Evolutionary conservation across 2,329 filamentous ascomycete genomes (phyloP).

Genomic region (Talaromyces islandicus): DNA sequence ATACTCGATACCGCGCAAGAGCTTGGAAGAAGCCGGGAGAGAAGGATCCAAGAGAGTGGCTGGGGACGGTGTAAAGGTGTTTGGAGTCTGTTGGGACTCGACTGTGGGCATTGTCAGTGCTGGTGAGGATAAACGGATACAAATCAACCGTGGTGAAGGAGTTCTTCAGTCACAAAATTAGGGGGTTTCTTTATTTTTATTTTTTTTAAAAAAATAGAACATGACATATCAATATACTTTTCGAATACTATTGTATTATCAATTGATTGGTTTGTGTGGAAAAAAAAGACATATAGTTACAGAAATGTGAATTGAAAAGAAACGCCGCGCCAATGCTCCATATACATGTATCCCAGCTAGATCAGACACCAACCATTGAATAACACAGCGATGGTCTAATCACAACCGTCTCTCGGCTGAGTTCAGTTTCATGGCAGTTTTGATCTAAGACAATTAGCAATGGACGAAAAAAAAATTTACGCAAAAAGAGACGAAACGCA

Average conservation of each 20-base stretch:
- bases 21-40: slow-evolving; percentile 57
- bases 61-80: slow-evolving; percentile 85
- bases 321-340: slow-evolving; percentile 5
- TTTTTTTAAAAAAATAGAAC: not conserved
- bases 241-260: not conserved
- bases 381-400: slow-evolving; percentile 9
- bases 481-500: slow-evolving; percentile 24
- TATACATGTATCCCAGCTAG: not conserved
- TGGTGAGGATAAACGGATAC: slow-evolving; percentile 89
- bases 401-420: slow-evolving; percentile 48
- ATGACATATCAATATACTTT: not conserved
- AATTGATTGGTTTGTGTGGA: not conserved
- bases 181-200: not conserved
- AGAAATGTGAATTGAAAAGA: slow-evolving; percentile 15
- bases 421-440: slow-evolving; percentile 55
- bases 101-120: slow-evolving; percentile 83
- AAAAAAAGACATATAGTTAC: not conserved
- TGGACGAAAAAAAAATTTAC: not conserved
- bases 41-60: slow-evolving; percentile 54
- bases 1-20: slow-evolving; percentile 74
- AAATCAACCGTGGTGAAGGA: slow-evolving; percentile 70
- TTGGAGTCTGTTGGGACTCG: slow-evolving; percentile 79
- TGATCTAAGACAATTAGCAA: slow-evolving; percentile 40
- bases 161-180: slow-evolving; percentile 23
- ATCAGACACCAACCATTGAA: not conserved